Evolutionary conservation across 2,329 filamentous ascomycete species (phyloP).

Genomic region (Dendrostoma leiphaemia): DNA sequence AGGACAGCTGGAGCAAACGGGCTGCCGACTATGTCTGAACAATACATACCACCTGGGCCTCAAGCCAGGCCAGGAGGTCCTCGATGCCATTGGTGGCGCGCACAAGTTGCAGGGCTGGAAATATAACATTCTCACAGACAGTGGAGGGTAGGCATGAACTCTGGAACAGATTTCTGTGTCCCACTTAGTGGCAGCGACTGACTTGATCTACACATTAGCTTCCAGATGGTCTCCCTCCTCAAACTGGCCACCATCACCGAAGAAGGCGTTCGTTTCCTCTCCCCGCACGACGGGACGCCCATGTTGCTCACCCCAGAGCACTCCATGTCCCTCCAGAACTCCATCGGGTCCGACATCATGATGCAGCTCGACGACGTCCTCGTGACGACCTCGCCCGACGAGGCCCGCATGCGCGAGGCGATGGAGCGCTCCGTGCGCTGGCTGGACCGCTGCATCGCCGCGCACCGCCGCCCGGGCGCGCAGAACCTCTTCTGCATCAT

Average conservation of each 20-base stretch:
- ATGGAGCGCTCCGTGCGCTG: conserved; percentile 94
- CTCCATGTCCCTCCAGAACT: conserved; percentile 93
- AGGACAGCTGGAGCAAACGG: conserved; percentile 84
- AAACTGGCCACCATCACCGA: conserved; percentile 93
- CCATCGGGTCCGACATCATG: conserved; percentile 96
- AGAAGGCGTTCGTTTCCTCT: conserved; percentile 93
- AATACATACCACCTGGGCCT: conserved; percentile 97
- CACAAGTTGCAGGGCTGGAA: conserved; percentile 95
- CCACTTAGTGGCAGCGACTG: no score
- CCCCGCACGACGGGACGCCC: conserved; percentile 88
- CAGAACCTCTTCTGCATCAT: conserved; percentile 99
- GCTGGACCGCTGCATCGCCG: conserved; percentile 91
- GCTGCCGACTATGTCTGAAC: conserved; percentile 89
- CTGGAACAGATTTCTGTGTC: no score
- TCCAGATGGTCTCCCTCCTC: conserved; percentile 97
- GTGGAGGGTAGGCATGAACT: conserved; percentile 56
- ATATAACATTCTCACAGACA: conserved; percentile 88
- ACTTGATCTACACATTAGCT: conserved; percentile 65
- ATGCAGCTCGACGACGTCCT: conserved; percentile 99
- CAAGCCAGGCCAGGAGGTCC: conserved; percentile 87
- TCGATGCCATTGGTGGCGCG: conserved; percentile 85
- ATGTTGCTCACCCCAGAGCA: conserved; percentile 98
- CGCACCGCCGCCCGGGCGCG: conserved; percentile 75
- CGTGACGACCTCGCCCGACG: conserved; percentile 90
- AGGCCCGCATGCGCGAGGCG: conserved; percentile 83